These are phyloP conservation scores for Saturnispora saitoi DNA, from an alignment of 805 yeast genomes.

Conservation along the genomic window DNA sequence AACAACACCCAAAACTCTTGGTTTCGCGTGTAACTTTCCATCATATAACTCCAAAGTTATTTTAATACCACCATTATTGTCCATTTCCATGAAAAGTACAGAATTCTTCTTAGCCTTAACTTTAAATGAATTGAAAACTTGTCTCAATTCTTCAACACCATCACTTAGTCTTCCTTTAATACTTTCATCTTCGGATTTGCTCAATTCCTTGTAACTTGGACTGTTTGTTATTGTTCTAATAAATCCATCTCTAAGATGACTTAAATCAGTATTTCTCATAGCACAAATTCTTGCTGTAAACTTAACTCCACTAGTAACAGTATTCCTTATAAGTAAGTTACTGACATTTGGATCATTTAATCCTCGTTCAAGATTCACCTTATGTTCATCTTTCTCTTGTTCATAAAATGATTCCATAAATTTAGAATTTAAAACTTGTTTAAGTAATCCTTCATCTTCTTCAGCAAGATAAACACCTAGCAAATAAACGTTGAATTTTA, in stretches of 20 bases:
- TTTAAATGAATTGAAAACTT: constrained; percentile 44
- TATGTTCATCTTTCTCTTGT: constrained; percentile 22
- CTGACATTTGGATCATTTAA: constrained; percentile 47
- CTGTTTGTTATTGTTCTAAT: constrained; percentile 69
- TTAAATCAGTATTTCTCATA: constrained; percentile 82
- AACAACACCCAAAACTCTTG: constrained; percentile 46
- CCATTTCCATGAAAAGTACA: constrained; percentile 49
- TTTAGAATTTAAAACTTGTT: constrained; percentile 35
- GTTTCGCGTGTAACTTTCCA: constrained; percentile 9
- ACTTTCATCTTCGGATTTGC: constrained; percentile 36
- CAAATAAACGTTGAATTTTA: constrained; percentile 78
- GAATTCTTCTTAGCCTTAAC: constrained; percentile 74
- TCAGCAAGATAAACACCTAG: constrained; percentile 71
- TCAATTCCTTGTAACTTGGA: constrained; percentile 44
- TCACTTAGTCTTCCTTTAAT: constrained; percentile 17
- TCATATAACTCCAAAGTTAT: constrained; percentile 20
- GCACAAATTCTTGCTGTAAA: constrained; percentile 76
- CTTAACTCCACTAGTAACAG: constrained; percentile 52
- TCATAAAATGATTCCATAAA: constrained; percentile 30
- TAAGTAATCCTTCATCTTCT: constrained; percentile 40
- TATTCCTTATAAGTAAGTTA: constrained; percentile 41
- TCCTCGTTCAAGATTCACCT: constrained; percentile 34
- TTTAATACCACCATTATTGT: constrained; percentile 38
- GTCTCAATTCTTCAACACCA: constrained; percentile 63
- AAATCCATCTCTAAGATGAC: constrained; percentile 83